Evolutionary conservation across 2,329 filamentous ascomycete species (phyloP).

Genomic region (Coniochaeta pulveracea): DNA sequence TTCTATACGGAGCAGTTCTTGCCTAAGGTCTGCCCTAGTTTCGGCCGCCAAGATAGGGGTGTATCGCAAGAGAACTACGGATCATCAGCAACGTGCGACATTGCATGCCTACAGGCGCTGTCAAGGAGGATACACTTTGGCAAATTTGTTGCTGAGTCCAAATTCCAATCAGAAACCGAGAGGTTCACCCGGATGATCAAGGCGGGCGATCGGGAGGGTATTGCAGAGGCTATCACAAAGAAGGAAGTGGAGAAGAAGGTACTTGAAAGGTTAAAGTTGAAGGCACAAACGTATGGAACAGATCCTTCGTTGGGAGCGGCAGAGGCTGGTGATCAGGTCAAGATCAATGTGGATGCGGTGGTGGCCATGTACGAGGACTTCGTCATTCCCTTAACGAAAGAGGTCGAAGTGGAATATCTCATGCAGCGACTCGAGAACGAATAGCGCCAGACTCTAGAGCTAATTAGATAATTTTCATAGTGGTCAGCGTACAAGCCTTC

Average conservation of each 20-base stretch:
- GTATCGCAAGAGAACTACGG: slow-evolving; percentile 93
- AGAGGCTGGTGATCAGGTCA: slow-evolving; percentile 45
- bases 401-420: slow-evolving; percentile 94
- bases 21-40: slow-evolving; percentile 70
- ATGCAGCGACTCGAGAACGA: slow-evolving; percentile 81
- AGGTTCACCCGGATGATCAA: slow-evolving; percentile 75
- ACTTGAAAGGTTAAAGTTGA: slow-evolving; percentile 72
- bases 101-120: slow-evolving; percentile 78
- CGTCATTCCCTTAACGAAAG: slow-evolving; percentile 96
- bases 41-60: slow-evolving; percentile 66
- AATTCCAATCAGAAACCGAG: slow-evolving; percentile 77
- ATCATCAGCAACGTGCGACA: slow-evolving; percentile 82
- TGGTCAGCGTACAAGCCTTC: no score
- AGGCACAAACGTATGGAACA: slow-evolving; percentile 87
- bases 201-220: slow-evolving; percentile 65
- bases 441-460: slow-evolving; percentile 8
- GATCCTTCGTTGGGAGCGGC: slow-evolving; percentile 59
- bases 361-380: slow-evolving; percentile 84
- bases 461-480: no score
- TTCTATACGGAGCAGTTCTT: slow-evolving; percentile 79
- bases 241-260: slow-evolving; percentile 83
- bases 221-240: slow-evolving; percentile 87
- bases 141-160: slow-evolving; percentile 95
- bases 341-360: slow-evolving; percentile 88
- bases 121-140: slow-evolving; percentile 92